These are phyloP conservation scores for Magnolia officinalis DNA, from an alignment of 164 flowering plant genomes.

Conservation along the genomic window DNA sequence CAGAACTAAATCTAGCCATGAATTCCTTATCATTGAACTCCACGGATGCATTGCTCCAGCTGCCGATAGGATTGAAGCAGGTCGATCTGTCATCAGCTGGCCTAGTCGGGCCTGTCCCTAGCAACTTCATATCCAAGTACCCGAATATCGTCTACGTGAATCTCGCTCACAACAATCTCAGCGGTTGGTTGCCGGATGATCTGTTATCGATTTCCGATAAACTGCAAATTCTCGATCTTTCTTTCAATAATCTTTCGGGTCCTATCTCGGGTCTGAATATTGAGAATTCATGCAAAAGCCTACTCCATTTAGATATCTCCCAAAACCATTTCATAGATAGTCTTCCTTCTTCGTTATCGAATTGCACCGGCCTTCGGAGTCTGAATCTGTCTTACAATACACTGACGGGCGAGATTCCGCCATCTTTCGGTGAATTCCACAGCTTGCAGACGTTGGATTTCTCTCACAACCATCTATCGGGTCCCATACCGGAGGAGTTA, in stretches of 20 bases:
- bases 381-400: constrained; percentile 47
- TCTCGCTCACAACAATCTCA: constrained; percentile 60
- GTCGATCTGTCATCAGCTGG: constrained; percentile 60
- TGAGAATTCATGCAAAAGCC: constrained; percentile 41
- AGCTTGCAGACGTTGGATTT: constrained; percentile 62
- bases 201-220: constrained; percentile 38
- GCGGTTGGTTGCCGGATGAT: constrained; percentile 48
- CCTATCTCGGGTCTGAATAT: constrained; percentile 38
- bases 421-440: constrained; percentile 34
- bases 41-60: constrained; percentile 42
- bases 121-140: constrained; percentile 36
- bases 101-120: constrained; percentile 50
- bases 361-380: constrained; percentile 51
- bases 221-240: constrained; percentile 64
- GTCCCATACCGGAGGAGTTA: constrained; percentile 57
- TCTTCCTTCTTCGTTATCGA: constrained; percentile 49
- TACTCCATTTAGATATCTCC: constrained; percentile 59
- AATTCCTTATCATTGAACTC: constrained; percentile 58
- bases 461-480: constrained; percentile 59
- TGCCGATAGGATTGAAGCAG: constrained; percentile 48
- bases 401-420: constrained; percentile 53
- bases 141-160: constrained; percentile 48
- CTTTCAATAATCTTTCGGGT: constrained; percentile 70
- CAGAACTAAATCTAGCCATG: constrained; percentile 46
- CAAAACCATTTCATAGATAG: constrained; percentile 44